These are phyloP conservation scores for Peronospora destructor DNA, from an alignment of 352 stramenopile genomes.

Conservation along the genomic window DNA sequence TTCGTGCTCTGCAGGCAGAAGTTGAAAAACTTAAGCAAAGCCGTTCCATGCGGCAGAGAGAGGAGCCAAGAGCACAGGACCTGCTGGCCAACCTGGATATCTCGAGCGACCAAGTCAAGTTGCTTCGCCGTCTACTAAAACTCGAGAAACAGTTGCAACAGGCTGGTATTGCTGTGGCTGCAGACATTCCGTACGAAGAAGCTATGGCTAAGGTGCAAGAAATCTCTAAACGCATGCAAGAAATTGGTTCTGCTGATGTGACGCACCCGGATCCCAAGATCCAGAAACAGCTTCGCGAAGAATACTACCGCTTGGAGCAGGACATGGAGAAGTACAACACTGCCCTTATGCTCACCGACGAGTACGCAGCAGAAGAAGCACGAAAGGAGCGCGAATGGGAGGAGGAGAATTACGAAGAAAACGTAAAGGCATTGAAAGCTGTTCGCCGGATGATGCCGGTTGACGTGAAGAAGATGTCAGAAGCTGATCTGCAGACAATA, in stretches of 20 bases:
- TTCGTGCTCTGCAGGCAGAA: constrained; percentile 70
- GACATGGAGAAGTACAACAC: constrained; percentile 93
- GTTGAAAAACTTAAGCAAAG: constrained; percentile 75
- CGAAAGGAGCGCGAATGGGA: constrained; percentile 89
- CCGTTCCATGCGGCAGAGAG: constrained; percentile 37
- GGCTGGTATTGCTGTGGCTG: constrained; percentile 83
- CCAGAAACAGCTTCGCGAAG: constrained; percentile 84
- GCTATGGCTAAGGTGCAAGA: constrained; percentile 86
- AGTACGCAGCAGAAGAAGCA: constrained; percentile 88
- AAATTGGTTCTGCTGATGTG: constrained; percentile 89
- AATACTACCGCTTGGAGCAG: constrained; percentile 90
- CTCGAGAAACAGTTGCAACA: constrained; percentile 80
- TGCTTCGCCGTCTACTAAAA: constrained; percentile 75
- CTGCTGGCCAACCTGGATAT: constrained; percentile 70
- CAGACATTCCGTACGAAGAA: constrained; percentile 91
- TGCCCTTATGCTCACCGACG: constrained; percentile 88
- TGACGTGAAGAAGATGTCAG: constrained; percentile 87
- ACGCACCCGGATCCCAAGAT: constrained; percentile 72
- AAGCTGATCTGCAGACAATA: constrained; percentile 68
- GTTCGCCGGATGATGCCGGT: constrained; percentile 90
- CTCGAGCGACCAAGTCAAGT: constrained; percentile 63
- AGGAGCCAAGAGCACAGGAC: constrained; percentile 53
- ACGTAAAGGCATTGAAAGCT: constrained; percentile 82
- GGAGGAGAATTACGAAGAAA: constrained; percentile 81
- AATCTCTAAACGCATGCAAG: constrained; percentile 87